phyloP scores from a whole-genome alignment of 1,139 yeast species.

The Yamadazyma diddensiae region DNA sequence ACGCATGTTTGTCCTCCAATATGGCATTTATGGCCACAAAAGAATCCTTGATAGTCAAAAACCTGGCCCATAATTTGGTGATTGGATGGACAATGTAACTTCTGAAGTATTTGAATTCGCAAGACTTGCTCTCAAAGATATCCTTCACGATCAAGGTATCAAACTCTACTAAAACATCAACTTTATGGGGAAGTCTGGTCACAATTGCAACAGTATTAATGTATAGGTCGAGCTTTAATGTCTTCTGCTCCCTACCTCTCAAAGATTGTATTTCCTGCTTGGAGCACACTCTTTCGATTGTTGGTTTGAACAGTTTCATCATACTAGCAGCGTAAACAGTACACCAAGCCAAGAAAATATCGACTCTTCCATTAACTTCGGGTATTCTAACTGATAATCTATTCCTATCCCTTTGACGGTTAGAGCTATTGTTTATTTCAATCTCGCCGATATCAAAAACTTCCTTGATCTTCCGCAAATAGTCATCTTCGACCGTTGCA shows the following conservation, averaged over 20 bases:
- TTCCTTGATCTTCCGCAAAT: conserved; percentile 28
- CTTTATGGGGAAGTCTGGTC: conserved; percentile 48
- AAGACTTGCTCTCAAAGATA: conserved; percentile 24
- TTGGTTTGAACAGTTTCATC: conserved; percentile 36
- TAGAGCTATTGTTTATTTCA: conserved; percentile 21
- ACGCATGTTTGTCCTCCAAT: conserved; percentile 11
- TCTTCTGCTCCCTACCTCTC: conserved; percentile 20
- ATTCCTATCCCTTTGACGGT: conserved; percentile 23
- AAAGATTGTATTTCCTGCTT: conserved; percentile 24
- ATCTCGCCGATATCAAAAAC: conserved; percentile 32
- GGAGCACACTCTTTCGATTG: conserved; percentile 27
- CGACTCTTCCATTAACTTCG: conserved; percentile 39
- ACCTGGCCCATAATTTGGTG: conserved; percentile 44
- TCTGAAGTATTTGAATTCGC: conserved; percentile 37
- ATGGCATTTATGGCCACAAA: conserved; percentile 18
- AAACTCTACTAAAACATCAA: conserved; percentile 50
- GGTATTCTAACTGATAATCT: conserved; percentile 29
- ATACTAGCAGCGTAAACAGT: conserved; percentile 37
- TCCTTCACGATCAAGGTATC: conserved; percentile 34
- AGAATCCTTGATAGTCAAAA: conserved; percentile 32
- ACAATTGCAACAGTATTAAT: conserved; percentile 44
- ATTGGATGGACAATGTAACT: conserved; percentile 56
- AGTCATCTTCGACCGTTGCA: conserved; percentile 19
- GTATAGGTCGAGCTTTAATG: conserved; percentile 32
- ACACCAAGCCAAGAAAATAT: conserved; percentile 46